Conservation (phyloP, 345 rosid species). For the Ceriops tagal region DNA sequence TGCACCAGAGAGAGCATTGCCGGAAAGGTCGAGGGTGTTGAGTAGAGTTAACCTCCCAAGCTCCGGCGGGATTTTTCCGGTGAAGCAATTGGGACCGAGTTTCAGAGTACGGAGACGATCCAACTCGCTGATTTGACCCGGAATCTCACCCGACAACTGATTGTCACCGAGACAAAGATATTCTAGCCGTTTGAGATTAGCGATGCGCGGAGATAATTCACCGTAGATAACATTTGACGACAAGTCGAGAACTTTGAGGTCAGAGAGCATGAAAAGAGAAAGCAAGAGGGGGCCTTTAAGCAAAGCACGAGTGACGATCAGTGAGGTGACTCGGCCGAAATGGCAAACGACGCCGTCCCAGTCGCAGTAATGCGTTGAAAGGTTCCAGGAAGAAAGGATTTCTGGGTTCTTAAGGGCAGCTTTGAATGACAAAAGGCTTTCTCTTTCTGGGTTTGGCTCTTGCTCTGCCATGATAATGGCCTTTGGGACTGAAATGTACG, state of each 20-base stretch:
- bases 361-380: slow-evolving; percentile 37
- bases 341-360: slow-evolving; percentile 79
- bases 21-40: slow-evolving; percentile 60
- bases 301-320: slow-evolving; percentile 36
- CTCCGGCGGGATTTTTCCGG: slow-evolving; percentile 56
- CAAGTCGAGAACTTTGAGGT: slow-evolving; percentile 56
- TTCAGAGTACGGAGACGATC: slow-evolving; percentile 37
- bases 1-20: slow-evolving; percentile 47
- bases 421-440: slow-evolving; percentile 48
- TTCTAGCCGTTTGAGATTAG: slow-evolving; percentile 28
- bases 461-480: slow-evolving; percentile 15
- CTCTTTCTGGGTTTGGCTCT: slow-evolving; percentile 33
- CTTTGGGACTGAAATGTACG: slow-evolving; percentile 7
- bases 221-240: slow-evolving; percentile 51
- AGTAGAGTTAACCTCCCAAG: slow-evolving; percentile 46
- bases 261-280: slow-evolving; percentile 50
- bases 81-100: slow-evolving; percentile 46
- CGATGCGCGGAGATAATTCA: slow-evolving; percentile 30
- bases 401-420: slow-evolving; percentile 38
- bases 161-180: slow-evolving; percentile 37
- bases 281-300: slow-evolving; percentile 46
- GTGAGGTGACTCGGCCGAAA: slow-evolving; percentile 42
- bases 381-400: slow-evolving; percentile 61
- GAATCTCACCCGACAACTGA: slow-evolving; percentile 43
- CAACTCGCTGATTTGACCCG: slow-evolving; percentile 39